Conservation (phyloP, 805 yeast species). For the Kluyveromyces starmeri region DNA sequence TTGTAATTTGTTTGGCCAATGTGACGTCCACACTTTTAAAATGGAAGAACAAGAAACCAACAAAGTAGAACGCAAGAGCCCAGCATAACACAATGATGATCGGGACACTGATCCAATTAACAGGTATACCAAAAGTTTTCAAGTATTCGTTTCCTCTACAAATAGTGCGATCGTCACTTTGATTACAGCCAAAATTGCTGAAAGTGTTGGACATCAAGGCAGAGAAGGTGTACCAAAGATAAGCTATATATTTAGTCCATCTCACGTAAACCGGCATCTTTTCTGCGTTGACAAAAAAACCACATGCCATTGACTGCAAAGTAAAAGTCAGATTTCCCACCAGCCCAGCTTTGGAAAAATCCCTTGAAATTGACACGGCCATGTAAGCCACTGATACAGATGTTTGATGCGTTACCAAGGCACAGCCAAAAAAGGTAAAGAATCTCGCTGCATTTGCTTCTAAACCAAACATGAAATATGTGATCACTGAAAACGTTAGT, state of each 20-base stretch:
- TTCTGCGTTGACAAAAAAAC: constrained; percentile 65
- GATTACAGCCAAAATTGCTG: constrained; percentile 51
- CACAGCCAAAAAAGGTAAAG: constrained; percentile 53
- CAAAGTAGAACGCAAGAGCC: constrained; percentile 43
- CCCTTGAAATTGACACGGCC: constrained; percentile 47
- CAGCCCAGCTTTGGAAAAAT: constrained; percentile 53
- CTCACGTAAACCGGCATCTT: constrained; percentile 78
- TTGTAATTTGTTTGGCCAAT: constrained; percentile 18
- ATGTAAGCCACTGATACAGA: constrained; percentile 24
- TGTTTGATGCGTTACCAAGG: constrained; percentile 45
- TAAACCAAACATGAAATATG: constrained; percentile 75
- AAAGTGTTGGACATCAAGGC: constrained; percentile 57
- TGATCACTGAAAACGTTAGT: constrained; percentile 46
- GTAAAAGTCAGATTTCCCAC: constrained; percentile 59
- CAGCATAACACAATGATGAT: constrained; percentile 50
- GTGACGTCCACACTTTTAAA: constrained; percentile 34
- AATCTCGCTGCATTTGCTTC: constrained; percentile 42
- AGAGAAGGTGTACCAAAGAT: constrained; percentile 73
- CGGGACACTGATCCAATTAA: constrained; percentile 59
- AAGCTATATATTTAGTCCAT: constrained; percentile 74
- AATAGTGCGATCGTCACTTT: constrained; percentile 23
- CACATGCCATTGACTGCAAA: constrained; percentile 69
- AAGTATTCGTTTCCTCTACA: constrained; percentile 43
- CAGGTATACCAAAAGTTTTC: constrained; percentile 48
- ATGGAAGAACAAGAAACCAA: constrained; percentile 41